Evolutionary conservation across 805 yeast species (phyloP).

Genomic region (Starmerella etchellsii): DNA sequence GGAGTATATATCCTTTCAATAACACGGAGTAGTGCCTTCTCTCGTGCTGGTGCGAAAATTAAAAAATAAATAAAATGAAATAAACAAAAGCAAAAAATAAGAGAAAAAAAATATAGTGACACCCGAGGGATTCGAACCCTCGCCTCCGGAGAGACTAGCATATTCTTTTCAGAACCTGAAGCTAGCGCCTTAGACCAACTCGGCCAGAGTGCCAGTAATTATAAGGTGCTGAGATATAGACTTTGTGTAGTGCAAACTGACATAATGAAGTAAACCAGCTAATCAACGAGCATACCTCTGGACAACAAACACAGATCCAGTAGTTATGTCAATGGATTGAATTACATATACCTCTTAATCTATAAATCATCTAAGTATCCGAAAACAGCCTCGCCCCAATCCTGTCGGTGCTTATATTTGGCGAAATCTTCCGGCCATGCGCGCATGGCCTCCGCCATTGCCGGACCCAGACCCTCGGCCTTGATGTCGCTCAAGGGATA

Average conservation of each 20-base stretch:
- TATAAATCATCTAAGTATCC: slow-evolving; percentile 4
- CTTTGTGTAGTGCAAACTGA: no score
- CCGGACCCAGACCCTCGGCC: slow-evolving; percentile 37
- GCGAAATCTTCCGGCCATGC: slow-evolving; percentile 48
- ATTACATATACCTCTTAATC: no score
- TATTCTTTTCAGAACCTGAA: slow-evolving; percentile 11
- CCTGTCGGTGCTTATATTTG: slow-evolving; percentile 47
- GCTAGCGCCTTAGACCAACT: slow-evolving; percentile 18
- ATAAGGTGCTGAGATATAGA: not conserved
- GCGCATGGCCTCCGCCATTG: slow-evolving; percentile 48
- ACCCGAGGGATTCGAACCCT: slow-evolving; percentile 18
- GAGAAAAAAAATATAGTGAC: slow-evolving; percentile 6
- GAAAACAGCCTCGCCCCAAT: slow-evolving; percentile 40
- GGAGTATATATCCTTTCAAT: no score
- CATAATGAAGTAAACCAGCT: no score
- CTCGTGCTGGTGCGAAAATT: no score
- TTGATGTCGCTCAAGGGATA: slow-evolving; percentile 40
- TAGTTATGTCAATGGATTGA: no score
- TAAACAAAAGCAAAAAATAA: no score
- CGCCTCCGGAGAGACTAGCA: slow-evolving; percentile 18
- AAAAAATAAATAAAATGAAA: no score
- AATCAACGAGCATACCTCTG: no score
- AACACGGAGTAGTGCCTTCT: no score
- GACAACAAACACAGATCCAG: no score
- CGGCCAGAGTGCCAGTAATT: slow-evolving; percentile 12